Base-by-base conservation (phyloP, 108 stramenopile genomes). In the Nitzschia inconspicua region DNA sequence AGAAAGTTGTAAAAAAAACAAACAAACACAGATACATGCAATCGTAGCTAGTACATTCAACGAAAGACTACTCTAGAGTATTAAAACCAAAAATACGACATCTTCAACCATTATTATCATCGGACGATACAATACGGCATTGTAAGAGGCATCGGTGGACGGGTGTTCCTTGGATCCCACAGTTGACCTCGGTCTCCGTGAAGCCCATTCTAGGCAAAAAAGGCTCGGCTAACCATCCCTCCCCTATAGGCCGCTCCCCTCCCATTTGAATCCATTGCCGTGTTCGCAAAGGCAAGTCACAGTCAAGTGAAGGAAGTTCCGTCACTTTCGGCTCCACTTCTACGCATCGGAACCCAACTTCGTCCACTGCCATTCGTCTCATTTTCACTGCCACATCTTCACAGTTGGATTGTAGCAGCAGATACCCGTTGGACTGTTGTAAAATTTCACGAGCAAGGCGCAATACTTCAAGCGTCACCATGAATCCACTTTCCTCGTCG, bases 381-480 rank as follows among this genome's bases (percentile, higher is more conserved):
- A 88, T 88, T 28, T 60, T 35, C 5, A 88, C 66, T 29, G 84
- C 84, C 9, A 88, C 87, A 76, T 88, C 87, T 55, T 88, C 87
- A 39, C 77, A 79, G 41, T 88, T 88, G 39, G 76, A 78, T 71
- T 88, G 87, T 3, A 88, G 40, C 2, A 85, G 25, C 26, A 88
- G 34, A 16, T 40, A 27, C 30, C 85, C 81, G 46, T 55, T 43
- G 16, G 42, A 19, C 29, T 34, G 20, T 7, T 11, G 24, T 11
- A 71, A 43, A 41, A 28, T 32, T 36, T 1, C 53, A 24, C 14
- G 44, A 8, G 59, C 65, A 20, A 29, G 35, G 28, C 55, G 66
- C 48, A 88, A 68, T 3, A 88, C 41, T 0, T 60, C 54, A 27
- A 51, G 64, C 23, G 81, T 79, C 9, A 77, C 87, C 87, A 88